Conservation (phyloP, 2,329 filamentous ascomycete genomes). For the Colletotrichum sp. region DNA sequence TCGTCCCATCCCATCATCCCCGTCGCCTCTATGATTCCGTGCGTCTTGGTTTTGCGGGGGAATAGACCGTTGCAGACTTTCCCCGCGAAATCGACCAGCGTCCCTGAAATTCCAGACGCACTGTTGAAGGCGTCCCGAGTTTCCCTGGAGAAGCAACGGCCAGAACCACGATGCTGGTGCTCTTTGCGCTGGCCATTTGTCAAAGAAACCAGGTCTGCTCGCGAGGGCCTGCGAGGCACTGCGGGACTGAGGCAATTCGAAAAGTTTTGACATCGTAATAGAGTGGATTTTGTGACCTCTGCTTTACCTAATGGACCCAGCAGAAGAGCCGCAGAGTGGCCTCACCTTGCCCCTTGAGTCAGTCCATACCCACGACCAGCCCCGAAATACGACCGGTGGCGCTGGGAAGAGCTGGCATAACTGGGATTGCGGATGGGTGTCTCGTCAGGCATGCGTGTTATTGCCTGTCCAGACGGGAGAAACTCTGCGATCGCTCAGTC, state of each 20-base stretch:
- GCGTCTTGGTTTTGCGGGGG: conserved; percentile 17
- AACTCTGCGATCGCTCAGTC: background rate
- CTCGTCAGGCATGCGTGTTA: background rate
- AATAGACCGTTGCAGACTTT: conserved; percentile 18
- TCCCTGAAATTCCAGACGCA: conserved; percentile 12
- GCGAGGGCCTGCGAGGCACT: background rate
- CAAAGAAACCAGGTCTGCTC: conserved; percentile 8
- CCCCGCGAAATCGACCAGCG: conserved; percentile 14
- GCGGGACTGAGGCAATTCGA: conserved; percentile 16
- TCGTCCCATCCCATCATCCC: background rate
- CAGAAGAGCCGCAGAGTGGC: conserved; percentile 17
- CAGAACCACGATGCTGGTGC: background rate
- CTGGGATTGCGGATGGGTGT: background rate
- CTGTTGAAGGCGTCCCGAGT: background rate
- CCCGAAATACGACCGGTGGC: conserved; percentile 20
- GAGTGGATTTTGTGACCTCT: conserved; percentile 18
- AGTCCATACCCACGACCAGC: conserved; percentile 11
- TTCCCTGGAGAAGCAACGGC: background rate
- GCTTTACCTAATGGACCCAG: conserved; percentile 18
- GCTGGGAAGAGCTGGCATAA: background rate
- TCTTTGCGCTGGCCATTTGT: background rate
- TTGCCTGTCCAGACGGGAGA: background rate
- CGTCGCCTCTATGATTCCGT: conserved; percentile 10
- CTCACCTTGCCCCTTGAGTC: conserved; percentile 17
- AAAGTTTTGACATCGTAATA: conserved; percentile 20